phyloP scores from a whole-genome alignment of 2,329 filamentous ascomycete genomes.

The Graphilbum fragrans region DNA sequence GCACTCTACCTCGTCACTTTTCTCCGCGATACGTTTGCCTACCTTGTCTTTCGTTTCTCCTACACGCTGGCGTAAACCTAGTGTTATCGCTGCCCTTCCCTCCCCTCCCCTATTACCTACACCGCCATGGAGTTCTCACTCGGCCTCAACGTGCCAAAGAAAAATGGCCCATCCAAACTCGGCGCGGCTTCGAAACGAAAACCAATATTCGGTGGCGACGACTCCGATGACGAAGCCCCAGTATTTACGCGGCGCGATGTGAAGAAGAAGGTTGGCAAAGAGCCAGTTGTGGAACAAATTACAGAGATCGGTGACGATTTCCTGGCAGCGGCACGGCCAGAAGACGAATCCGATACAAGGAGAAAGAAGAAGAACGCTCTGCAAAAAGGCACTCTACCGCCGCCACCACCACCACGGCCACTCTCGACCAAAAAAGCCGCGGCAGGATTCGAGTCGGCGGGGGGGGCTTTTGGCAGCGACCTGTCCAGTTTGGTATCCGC shows the following conservation, averaged over 20 bases:
- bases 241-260: conserved; percentile 6
- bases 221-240: conserved; percentile 37
- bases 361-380: background rate
- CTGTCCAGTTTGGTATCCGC: conserved; percentile 53
- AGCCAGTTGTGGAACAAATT: conserved; percentile 33
- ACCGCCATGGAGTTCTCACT: conserved; percentile 7
- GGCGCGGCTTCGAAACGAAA: conserved; percentile 35
- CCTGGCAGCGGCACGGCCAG: conserved; percentile 14
- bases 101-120: background rate
- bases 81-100: no score
- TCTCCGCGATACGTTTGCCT: no score
- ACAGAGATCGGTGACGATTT: conserved; percentile 44
- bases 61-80: no score
- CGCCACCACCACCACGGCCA: conserved; percentile 25
- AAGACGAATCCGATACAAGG: no score
- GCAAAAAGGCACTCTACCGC: conserved; percentile 11
- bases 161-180: conserved; percentile 45
- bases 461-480: conserved; percentile 43
- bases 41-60: background rate
- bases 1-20: no score
- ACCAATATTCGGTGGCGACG: conserved; percentile 46
- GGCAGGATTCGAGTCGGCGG: background rate
- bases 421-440: background rate
- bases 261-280: conserved; percentile 6
- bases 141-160: conserved; percentile 15